Evolutionary conservation across 352 stramenopile species (phyloP).

Genomic region (Albugo candida): DNA sequence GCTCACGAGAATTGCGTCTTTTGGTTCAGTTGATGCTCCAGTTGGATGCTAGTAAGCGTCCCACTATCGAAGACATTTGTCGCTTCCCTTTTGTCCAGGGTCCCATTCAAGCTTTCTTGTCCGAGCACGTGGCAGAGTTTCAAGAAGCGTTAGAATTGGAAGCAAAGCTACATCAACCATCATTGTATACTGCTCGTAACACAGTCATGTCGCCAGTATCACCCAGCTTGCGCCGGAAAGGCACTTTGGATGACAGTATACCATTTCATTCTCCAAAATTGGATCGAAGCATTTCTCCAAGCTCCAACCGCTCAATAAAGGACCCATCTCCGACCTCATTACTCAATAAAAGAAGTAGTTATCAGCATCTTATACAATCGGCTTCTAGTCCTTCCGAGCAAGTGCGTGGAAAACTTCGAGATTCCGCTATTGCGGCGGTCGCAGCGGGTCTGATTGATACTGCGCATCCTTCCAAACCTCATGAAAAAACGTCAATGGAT

Average conservation of each 20-base stretch:
- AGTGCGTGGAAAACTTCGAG: slow-evolving; percentile 9
- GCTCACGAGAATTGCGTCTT: slow-evolving; percentile 53
- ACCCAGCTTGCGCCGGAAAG: slow-evolving; percentile 17
- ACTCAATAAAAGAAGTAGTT: too few relatives aligned
- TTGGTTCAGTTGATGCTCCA: slow-evolving; percentile 78
- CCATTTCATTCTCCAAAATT: too few relatives aligned
- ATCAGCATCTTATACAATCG: too few relatives aligned
- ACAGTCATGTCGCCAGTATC: slow-evolving; percentile 13
- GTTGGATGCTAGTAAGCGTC: slow-evolving; percentile 65
- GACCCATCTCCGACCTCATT: too few relatives aligned
- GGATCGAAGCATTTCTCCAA: too few relatives aligned
- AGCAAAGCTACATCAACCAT: slow-evolving; percentile 72
- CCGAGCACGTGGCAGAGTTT: slow-evolving; percentile 70
- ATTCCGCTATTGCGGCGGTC: slow-evolving; percentile 31
- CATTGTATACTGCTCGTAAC: slow-evolving; percentile 24
- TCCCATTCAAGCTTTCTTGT: slow-evolving; percentile 69
- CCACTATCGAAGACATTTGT: slow-evolving; percentile 79
- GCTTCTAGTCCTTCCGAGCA: too few relatives aligned
- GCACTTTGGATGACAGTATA: background rate
- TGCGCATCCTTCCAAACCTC: slow-evolving; percentile 1
- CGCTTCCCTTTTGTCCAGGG: slow-evolving; percentile 72
- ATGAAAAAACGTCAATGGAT: background rate
- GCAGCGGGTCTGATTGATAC: slow-evolving; percentile 27
- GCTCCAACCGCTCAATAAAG: too few relatives aligned
- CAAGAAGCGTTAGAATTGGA: slow-evolving; percentile 71